phyloP scores from a whole-genome alignment of 345 rosid genomes.

The Eucalyptus sp. region DNA sequence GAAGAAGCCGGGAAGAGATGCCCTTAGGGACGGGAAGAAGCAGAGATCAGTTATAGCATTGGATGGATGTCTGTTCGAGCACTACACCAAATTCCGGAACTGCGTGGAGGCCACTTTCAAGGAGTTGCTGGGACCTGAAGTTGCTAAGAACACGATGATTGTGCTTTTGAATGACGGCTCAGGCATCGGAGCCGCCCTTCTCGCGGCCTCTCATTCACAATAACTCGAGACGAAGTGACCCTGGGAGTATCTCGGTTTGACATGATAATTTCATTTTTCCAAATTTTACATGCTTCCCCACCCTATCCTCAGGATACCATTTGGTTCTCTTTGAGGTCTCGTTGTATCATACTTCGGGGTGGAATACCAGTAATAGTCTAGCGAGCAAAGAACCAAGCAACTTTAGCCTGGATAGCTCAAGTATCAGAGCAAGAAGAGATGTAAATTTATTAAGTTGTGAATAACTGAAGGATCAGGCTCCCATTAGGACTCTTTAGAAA shows the following conservation, averaged over 20 bases:
- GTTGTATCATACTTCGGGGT: too few species aligned
- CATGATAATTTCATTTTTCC: too few species aligned
- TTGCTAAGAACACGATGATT: constrained; percentile 12
- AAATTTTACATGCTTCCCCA: too few species aligned
- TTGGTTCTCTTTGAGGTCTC: too few species aligned
- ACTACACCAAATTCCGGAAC: constrained; percentile 41
- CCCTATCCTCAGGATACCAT: too few species aligned
- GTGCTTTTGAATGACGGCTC: constrained; percentile 58
- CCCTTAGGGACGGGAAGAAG: constrained; percentile 14
- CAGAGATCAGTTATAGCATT: constrained; percentile 48
- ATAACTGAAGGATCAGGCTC: too few species aligned
- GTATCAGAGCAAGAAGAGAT: neutral
- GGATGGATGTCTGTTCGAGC: constrained; percentile 66
- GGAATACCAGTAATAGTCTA: too few species aligned
- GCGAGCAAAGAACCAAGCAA: too few species aligned
- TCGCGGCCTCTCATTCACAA: constrained; percentile 67
- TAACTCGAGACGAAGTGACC: neutral
- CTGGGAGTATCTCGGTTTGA: too few species aligned
- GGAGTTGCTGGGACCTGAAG: constrained; percentile 57
- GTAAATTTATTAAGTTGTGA: too few species aligned
- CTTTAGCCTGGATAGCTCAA: neutral
- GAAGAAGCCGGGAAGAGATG: too few species aligned
- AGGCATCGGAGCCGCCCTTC: constrained; percentile 55
- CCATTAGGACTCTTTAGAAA: too few species aligned
- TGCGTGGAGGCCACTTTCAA: constrained; percentile 36